Percentiles rank a stretch among this genome's conserved stretches.
phyloP scores from a whole-genome alignment of 306 rosid species.

The Neltuma alba region DNA sequence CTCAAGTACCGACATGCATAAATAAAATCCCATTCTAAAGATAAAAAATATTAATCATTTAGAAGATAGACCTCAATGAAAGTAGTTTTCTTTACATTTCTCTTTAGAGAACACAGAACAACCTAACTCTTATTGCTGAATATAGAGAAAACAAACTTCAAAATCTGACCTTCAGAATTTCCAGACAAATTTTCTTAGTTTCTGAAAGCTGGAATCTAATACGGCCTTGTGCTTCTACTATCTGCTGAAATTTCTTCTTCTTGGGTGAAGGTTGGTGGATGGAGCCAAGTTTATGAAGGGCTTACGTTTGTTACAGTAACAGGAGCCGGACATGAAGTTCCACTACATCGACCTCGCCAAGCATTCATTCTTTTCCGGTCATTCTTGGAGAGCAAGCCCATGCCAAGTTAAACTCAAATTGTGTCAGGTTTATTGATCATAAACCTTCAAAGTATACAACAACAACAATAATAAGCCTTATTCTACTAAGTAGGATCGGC shows the following conservation, averaged over 20 bases:
- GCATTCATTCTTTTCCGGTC: slow-evolving; percentile 85
- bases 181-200: not conserved
- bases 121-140: not conserved
- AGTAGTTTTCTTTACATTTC: not conserved
- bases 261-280: slow-evolving; percentile 80
- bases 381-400: slow-evolving; percentile 81
- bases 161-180: not conserved
- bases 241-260: slow-evolving; percentile 33
- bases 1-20: not conserved
- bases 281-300: slow-evolving; percentile 90
- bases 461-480: too few relatives aligned
- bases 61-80: not conserved
- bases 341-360: slow-evolving; percentile 86
- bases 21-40: not conserved
- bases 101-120: not conserved
- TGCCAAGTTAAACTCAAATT: slow-evolving; percentile 54
- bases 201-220: not conserved
- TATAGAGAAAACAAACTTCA: not conserved
- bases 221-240: not conserved
- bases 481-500: too few relatives aligned
- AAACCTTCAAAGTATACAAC: slow-evolving; percentile 29
- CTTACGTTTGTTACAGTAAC: slow-evolving; percentile 79
- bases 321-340: slow-evolving; percentile 98
- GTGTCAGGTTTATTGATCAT: slow-evolving; percentile 40
- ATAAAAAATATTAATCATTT: not conserved